Percentiles rank a stretch among this genome's conserved stretches.
These are phyloP conservation scores for Linaria vulgaris DNA, from an alignment of 257 asterid genomes.

Conservation along the genomic window DNA sequence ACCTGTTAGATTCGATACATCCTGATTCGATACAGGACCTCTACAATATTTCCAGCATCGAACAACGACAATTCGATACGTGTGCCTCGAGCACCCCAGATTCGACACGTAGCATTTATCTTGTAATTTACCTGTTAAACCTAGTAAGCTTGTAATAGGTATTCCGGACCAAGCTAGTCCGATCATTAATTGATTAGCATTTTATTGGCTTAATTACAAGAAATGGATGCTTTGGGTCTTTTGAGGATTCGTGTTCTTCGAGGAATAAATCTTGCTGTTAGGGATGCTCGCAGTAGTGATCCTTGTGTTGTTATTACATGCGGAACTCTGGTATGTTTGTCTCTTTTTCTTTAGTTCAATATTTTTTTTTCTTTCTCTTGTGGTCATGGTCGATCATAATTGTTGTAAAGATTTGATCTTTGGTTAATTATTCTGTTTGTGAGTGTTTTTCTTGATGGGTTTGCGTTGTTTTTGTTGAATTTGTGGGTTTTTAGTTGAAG, in stretches of 20 bases:
- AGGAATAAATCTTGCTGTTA: conserved; percentile 77
- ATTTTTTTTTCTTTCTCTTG: not conserved
- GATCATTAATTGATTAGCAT: no score
- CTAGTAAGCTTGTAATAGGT: no score
- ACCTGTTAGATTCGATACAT: no score
- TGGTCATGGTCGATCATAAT: not conserved
- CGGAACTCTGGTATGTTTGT: conserved; percentile 49
- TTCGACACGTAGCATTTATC: no score
- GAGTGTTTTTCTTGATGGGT: not conserved
- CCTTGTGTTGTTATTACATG: conserved; percentile 68
- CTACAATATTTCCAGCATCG: no score
- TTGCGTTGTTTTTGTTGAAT: not conserved
- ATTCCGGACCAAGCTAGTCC: no score
- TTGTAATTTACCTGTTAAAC: no score
- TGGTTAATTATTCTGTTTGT: not conserved
- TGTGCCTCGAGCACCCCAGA: no score
- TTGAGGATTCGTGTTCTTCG: conserved; percentile 51
- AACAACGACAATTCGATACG: no score
- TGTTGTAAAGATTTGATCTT: not conserved
- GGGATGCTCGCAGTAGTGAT: conserved; percentile 72
- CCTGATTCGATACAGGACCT: no score
- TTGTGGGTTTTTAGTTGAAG: not conserved
- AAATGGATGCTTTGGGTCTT: conserved; percentile 55
- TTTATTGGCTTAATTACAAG: no score
- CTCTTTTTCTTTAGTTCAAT: not conserved